These are phyloP conservation scores for Eragrostis nindensis DNA, from an alignment of 176 grass and related monocot species.

Conservation along the genomic window DNA sequence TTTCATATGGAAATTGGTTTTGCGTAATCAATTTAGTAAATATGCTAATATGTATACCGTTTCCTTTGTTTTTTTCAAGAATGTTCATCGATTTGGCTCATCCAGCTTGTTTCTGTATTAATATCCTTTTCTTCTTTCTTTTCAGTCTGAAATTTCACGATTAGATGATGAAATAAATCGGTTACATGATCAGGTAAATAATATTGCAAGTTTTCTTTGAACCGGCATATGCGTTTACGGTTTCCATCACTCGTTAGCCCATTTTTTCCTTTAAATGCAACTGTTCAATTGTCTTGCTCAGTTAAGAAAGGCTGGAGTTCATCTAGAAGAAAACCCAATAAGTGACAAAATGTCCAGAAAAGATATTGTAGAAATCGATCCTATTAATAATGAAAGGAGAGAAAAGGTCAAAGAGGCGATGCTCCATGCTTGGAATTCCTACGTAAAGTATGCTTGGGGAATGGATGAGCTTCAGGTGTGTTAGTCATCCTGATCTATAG, in stretches of 20 bases:
- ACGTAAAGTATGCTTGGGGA: slow-evolving; percentile 93
- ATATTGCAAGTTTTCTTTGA: slow-evolving; percentile 13
- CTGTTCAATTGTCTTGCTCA: slow-evolving; percentile 23
- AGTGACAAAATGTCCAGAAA: slow-evolving; percentile 36
- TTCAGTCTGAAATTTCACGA: slow-evolving; percentile 75
- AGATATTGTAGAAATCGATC: slow-evolving; percentile 68
- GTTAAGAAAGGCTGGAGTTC: slow-evolving; percentile 78
- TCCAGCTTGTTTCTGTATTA: slow-evolving; percentile 12
- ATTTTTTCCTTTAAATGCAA: slow-evolving; percentile 4
- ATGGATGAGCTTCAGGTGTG: slow-evolving; percentile 96
- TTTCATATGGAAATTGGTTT: neutral
- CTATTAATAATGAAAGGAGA: slow-evolving; percentile 74
- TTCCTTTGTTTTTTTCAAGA: neutral
- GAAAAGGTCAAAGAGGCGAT: slow-evolving; percentile 97
- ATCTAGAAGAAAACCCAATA: slow-evolving; percentile 45
- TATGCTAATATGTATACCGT: too few species aligned
- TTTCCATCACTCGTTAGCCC: neutral
- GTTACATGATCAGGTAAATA: slow-evolving; percentile 89
- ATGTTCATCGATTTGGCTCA: neutral
- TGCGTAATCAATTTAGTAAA: neutral
- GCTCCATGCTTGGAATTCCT: slow-evolving; percentile 96
- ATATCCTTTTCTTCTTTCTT: slow-evolving; percentile 28
- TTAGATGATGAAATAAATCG: slow-evolving; percentile 63
- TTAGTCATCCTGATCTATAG: slow-evolving; percentile 37
- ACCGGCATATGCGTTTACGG: slow-evolving; percentile 8